These are phyloP conservation scores for Leccinum pallidistipes DNA, from an alignment of 1,284 basidiomycete species.

Conservation along the genomic window DNA sequence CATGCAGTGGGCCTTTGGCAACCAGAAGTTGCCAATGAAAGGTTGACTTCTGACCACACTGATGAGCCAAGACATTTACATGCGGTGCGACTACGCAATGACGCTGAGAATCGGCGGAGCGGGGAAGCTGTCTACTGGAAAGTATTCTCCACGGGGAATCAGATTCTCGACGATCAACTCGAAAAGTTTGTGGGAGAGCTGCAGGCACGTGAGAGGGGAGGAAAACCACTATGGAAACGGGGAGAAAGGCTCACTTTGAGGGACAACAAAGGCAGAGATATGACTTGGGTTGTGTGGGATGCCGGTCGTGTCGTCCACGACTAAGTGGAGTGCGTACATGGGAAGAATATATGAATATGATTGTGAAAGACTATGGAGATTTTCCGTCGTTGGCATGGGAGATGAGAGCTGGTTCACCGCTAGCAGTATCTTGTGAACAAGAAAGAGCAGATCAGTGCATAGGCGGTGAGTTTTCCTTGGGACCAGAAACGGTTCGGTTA, in stretches of 20 bases:
- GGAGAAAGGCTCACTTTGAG: constrained; percentile 4
- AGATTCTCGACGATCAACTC: constrained; percentile 11
- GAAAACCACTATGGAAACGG: constrained; percentile 3
- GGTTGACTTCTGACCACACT: neutral
- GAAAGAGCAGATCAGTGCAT: neutral
- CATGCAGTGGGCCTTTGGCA: constrained; percentile 7
- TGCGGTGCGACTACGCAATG: neutral
- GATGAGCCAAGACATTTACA: neutral
- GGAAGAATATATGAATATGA: neutral
- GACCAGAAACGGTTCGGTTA: neutral
- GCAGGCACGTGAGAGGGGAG: neutral
- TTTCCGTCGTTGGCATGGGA: neutral
- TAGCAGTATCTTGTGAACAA: neutral
- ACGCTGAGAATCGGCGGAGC: neutral
- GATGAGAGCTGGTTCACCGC: neutral
- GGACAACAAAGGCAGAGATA: neutral
- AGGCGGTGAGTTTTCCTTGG: neutral
- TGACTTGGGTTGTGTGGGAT: constrained; percentile 16
- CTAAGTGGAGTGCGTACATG: neutral
- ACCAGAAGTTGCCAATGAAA: neutral
- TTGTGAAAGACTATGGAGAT: neutral
- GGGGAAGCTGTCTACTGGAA: neutral
- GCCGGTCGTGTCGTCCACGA: constrained; percentile 5
- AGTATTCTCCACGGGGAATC: constrained; percentile 12
- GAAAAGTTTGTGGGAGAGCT: constrained; percentile 2